phyloP scores from a whole-genome alignment of 192 early-diverging fungal species.

The Gorgonomyces haynaldii region DNA sequence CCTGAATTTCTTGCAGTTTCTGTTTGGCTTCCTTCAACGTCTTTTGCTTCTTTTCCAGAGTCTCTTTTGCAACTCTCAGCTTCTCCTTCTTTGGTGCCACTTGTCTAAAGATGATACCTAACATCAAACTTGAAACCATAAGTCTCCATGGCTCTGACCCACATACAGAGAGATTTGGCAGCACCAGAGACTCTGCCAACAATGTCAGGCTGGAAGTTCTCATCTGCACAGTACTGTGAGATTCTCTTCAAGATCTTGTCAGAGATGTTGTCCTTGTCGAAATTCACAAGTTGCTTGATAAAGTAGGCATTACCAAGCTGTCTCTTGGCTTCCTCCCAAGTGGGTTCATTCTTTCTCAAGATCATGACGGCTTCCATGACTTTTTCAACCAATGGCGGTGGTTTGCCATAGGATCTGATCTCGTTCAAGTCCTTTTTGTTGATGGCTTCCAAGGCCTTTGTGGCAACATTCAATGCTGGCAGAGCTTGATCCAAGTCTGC shows the following conservation, averaged over 20 bases:
- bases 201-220: constrained; percentile 46
- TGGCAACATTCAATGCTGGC: constrained; percentile 45
- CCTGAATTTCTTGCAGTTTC: constrained; percentile 50
- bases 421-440: constrained; percentile 55
- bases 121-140: constrained; percentile 20
- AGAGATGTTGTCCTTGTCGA: constrained; percentile 52
- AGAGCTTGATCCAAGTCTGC: constrained; percentile 47
- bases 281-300: constrained; percentile 49
- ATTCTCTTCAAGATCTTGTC: constrained; percentile 45
- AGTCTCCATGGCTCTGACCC: constrained; percentile 49
- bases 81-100: constrained; percentile 51
- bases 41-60: constrained; percentile 48
- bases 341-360: constrained; percentile 46
- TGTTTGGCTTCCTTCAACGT: constrained; percentile 41
- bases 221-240: constrained; percentile 43
- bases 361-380: constrained; percentile 55
- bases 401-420: constrained; percentile 47
- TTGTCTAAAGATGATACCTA: constrained; percentile 38
- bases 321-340: constrained; percentile 49
- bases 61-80: constrained; percentile 40
- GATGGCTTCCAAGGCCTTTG: constrained; percentile 43
- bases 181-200: constrained; percentile 49
- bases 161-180: constrained; percentile 49
- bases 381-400: constrained; percentile 50
- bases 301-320: constrained; percentile 54